These are phyloP conservation scores for Calonectria pseudoreteaudii DNA, from an alignment of 2,329 filamentous ascomycete genomes.

Conservation along the genomic window DNA sequence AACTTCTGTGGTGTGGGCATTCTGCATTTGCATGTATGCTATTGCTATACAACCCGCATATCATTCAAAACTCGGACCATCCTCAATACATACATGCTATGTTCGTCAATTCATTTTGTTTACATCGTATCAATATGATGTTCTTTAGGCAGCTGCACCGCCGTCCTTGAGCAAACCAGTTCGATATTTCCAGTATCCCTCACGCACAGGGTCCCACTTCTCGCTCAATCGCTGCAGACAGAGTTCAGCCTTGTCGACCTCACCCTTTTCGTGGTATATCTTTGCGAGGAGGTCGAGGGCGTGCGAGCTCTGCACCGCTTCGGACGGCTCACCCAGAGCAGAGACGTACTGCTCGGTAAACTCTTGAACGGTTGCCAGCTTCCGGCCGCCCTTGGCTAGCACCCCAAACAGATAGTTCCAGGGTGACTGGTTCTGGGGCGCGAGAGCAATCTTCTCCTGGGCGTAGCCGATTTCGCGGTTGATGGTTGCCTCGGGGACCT, in stretches of 20 bases:
- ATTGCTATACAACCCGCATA: neutral
- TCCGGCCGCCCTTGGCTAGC: conserved; percentile 72
- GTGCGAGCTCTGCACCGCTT: conserved; percentile 71
- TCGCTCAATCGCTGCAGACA: conserved; percentile 80
- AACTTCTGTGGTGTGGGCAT: neutral
- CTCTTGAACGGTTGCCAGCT: conserved; percentile 56
- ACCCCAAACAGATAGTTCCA: conserved; percentile 93
- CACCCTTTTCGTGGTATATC: conserved; percentile 68
- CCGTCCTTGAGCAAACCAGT: conserved; percentile 42
- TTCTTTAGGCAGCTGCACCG: neutral
- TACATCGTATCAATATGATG: neutral
- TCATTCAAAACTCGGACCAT: neutral
- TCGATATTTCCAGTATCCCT: conserved; percentile 88
- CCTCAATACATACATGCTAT: neutral
- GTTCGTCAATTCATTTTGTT: neutral
- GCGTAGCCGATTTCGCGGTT: conserved; percentile 82
- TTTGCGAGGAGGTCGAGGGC: conserved; percentile 80
- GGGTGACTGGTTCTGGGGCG: conserved; percentile 92
- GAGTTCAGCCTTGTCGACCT: conserved; percentile 71
- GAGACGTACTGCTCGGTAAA: conserved; percentile 66
- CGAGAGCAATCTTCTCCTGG: conserved; percentile 77
- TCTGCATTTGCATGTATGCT: neutral
- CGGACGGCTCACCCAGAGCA: conserved; percentile 57
- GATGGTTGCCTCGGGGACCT: conserved; percentile 72
- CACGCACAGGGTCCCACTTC: conserved; percentile 91